Evolutionary conservation across 805 yeast species (phyloP), one percentile per base, ranked within the genome.

Genomic region (Metschnikowia henanensis): DNA sequence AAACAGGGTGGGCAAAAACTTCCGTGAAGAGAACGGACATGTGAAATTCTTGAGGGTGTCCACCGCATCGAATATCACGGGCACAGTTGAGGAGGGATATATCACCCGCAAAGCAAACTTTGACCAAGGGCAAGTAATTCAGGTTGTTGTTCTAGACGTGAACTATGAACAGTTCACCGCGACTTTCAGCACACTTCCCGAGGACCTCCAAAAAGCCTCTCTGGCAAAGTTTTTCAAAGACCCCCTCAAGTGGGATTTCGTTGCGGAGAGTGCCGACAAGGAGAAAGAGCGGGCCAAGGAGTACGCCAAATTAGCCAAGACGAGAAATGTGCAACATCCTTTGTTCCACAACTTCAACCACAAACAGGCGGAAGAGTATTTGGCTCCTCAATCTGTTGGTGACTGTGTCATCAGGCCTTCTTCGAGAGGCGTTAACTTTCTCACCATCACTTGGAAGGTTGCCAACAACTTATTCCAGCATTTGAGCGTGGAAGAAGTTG

Each of bases 381-480:
- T 94, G 57, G 96, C 97, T 17, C 87, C 96, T 19, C 79, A 85
- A 60, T 79, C 83, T 33, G 84, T 91, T 51, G 99, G 99, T 41
- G 96, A 88, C 55, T 79, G 89, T 66, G 96, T 94, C 17, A 86
- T 94, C 43, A 79, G 99, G 54, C 99, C 98, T 16, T 89, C 97
- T 0, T 88, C 96, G 8, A 81, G 83, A 50, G 99, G 99, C 33
- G 75, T 79, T 36, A 87, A 88, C 50, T 97, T 83, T 64, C 75
- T 94, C 54, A 90, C 96, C 2, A 83, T 92, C 32, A 92, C 99
- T 0, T 94, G 98, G 97, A 94, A 94, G 62, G 91, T 94, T 35
- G 94, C 87, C 47, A 92, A 87, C 60, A 86, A 84, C 61, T 68
- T 92, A 49, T 94, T 85, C 68, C 98, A 94, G 62, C 98, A 94